These are phyloP conservation scores for Plectranthus barbatus DNA, from an alignment of 257 asterid genomes.

Conservation along the genomic window DNA sequence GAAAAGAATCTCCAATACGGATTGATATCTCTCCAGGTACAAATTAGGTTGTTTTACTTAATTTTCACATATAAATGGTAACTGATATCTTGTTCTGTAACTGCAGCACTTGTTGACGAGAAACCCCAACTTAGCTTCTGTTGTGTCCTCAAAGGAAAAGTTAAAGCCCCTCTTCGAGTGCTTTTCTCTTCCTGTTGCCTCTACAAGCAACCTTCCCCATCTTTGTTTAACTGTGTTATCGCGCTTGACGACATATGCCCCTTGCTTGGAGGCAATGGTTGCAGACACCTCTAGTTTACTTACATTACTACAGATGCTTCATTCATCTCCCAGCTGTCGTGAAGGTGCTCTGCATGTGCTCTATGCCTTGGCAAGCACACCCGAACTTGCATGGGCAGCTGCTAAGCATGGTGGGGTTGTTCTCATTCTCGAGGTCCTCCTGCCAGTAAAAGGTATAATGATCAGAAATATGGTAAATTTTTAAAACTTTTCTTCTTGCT, in stretches of 20 bases:
- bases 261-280: constrained; percentile 97
- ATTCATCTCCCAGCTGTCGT: constrained; percentile 90
- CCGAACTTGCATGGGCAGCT: constrained; percentile 98
- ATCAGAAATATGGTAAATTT: constrained; percentile 6
- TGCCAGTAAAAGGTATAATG: constrained; percentile 72
- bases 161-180: constrained; percentile 89
- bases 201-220: constrained; percentile 68
- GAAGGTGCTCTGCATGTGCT: constrained; percentile 97
- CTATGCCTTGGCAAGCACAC: constrained; percentile 95
- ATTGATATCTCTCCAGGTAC: constrained; percentile 83
- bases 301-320: constrained; percentile 86
- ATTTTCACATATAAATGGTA: background rate
- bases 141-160: constrained; percentile 79
- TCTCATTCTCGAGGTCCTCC: constrained; percentile 86
- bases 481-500: constrained; percentile 3
- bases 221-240: constrained; percentile 80
- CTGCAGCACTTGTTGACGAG: constrained; percentile 79
- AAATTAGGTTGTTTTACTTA: background rate
- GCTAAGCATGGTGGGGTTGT: constrained; percentile 99
- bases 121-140: constrained; percentile 85
- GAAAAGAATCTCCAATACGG: constrained; percentile 66
- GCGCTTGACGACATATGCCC: constrained; percentile 86
- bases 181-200: constrained; percentile 78
- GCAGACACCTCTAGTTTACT: constrained; percentile 91
- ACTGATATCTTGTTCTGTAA: constrained; percentile 19